Evolutionary conservation across 441 rosid genomes (phyloP), one percentile per base, ranked within the genome.

Genomic region (Sinapis alba): DNA sequence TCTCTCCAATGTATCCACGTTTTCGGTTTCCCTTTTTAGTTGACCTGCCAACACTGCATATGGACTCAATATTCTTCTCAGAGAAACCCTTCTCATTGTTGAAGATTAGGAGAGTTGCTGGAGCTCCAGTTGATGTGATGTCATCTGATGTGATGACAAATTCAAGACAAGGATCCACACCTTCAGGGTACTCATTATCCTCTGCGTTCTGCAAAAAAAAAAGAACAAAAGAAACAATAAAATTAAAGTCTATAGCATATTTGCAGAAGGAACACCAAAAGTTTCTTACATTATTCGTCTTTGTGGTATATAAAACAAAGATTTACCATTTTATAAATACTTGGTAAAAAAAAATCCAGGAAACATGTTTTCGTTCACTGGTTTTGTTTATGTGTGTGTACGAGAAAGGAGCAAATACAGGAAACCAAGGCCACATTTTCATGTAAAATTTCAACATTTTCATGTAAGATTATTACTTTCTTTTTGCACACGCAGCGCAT

Each of bases 1-100:
- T 92, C 78, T 90, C 96, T 12, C 97, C 97, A 23, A 89, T 89
- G n/a, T 87, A 86, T 27, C 96, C 93, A 9, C 83, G 81, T 53
- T 82, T 85, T 21, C 90, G 56, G 63, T 84, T 75, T 13, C 89
- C 93, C 73, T 85, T 86, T 78, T 90, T 90, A 0, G 96, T 84
- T 0, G 93, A 92, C 18, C 84, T 72, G 1, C 92, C 96, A 23
- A 85, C 86, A 67, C 83, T 84, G 80, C 89, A 87, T 2, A 90
- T 80, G 6, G 96, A 88, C 7, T 88, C 88, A 1, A 85, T 86
- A 23, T 90, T 84, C 9, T 75, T 85, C 0, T 81, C 58, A 0
- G 92, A 83, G 58, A 89, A 91, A 0, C 93, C 97, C 2, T 68
- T 86, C 80, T 92, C 96, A 1, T 88, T 90, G 51, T 92, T 92